Evolutionary conservation across 768 basidiomycete genomes (phyloP).

Genomic region (Leccinellum luteum): DNA sequence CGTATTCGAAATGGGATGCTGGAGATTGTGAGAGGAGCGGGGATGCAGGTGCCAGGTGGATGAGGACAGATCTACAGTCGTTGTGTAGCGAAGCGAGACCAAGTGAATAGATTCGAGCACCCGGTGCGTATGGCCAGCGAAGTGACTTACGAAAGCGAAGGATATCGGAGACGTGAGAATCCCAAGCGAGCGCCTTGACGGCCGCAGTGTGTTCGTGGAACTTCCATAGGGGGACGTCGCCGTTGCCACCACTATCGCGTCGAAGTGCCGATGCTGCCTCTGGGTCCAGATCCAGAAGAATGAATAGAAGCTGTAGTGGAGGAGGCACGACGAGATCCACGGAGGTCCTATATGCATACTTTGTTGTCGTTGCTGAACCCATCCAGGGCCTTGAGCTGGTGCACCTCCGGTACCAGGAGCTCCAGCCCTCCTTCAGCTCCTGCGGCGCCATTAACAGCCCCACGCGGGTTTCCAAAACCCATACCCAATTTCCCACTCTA

Average conservation of each 20-base stretch:
- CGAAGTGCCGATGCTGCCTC: slow-evolving; percentile 24
- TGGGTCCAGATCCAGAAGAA: slow-evolving; percentile 29
- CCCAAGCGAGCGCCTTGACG: slow-evolving; percentile 98
- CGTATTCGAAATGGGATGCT: too few species aligned
- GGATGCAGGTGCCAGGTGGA: slow-evolving; percentile 20
- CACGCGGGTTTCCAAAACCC: slow-evolving; percentile 25
- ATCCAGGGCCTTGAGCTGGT: slow-evolving; percentile 26
- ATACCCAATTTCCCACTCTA: slow-evolving; percentile 59
- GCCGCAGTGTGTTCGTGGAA: slow-evolving; percentile 97
- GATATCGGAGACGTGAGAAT: slow-evolving; percentile 93
- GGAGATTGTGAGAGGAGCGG: slow-evolving; percentile 1
- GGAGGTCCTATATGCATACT: slow-evolving; percentile 94
- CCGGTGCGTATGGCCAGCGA: slow-evolving; percentile 94
- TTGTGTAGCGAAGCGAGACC: slow-evolving; percentile 11
- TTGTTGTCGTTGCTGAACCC: slow-evolving; percentile 90
- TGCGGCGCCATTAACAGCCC: slow-evolving; percentile 6
- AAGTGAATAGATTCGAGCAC: slow-evolving; percentile 45
- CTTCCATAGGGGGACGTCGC: slow-evolving; percentile 74
- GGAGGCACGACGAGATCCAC: slow-evolving; percentile 51
- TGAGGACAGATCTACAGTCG: slow-evolving; percentile 22
- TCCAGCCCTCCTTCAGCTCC: slow-evolving; percentile 29
- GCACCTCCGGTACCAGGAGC: slow-evolving; percentile 21
- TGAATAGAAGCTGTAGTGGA: slow-evolving; percentile 25
- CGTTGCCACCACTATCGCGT: slow-evolving; percentile 25
- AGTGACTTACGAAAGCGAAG: slow-evolving; percentile 89